Percentiles rank a stretch among this genome's conserved stretches.
Evolutionary conservation across 2,329 filamentous ascomycete species (phyloP).

Genomic region (Eurotiales sp.): DNA sequence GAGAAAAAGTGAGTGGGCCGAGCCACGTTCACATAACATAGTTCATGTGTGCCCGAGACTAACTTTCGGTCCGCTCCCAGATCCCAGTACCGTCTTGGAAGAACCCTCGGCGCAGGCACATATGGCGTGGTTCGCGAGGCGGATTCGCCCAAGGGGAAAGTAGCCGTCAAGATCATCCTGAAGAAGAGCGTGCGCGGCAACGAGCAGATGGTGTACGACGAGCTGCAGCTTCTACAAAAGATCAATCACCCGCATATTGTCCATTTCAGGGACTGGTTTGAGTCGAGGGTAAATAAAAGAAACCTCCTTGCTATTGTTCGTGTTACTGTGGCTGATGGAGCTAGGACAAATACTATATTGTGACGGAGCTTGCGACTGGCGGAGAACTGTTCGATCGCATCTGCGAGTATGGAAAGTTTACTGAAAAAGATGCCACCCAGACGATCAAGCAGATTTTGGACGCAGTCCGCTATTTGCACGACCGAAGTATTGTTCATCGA

Average conservation of each 20-base stretch:
- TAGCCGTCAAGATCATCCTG: conserved; percentile 96
- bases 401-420: conserved; percentile 96
- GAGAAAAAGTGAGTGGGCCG: conserved; percentile 77
- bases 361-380: conserved; percentile 91
- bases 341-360: conserved; percentile 99
- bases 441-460: conserved; percentile 92
- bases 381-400: conserved; percentile 98
- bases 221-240: conserved; percentile 86
- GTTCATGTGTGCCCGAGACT: too few relatives aligned
- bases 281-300: conserved; percentile 68
- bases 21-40: too few relatives aligned
- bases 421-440: conserved; percentile 93
- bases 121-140: conserved; percentile 98
- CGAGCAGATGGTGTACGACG: conserved; percentile 97
- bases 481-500: conserved; percentile 93
- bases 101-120: conserved; percentile 90
- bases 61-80: conserved; percentile 46
- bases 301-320: background rate
- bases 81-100: conserved; percentile 84
- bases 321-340: conserved; percentile 13
- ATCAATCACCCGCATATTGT: conserved; percentile 95
- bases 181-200: conserved; percentile 99
- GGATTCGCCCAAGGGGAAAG: conserved; percentile 76
- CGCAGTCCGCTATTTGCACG: conserved; percentile 90
- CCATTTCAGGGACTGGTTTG: conserved; percentile 97